Conservation (phyloP, 2,329 filamentous ascomycete genomes). For the Pseudogymnoascus sp. region DNA sequence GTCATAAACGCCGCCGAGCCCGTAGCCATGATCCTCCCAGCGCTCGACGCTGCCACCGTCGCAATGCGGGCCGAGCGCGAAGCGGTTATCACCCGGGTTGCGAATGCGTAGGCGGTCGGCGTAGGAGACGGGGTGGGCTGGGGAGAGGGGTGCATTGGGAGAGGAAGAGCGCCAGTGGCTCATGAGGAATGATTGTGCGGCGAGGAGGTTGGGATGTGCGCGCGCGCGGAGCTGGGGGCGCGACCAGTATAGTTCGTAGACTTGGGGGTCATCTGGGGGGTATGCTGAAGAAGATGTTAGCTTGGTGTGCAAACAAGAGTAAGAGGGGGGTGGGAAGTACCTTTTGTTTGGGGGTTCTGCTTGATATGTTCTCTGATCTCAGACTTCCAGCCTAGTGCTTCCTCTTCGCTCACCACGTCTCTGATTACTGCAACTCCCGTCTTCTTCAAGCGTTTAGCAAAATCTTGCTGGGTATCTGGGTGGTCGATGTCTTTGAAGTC, state of each 20-base stretch:
- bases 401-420: slow-evolving; percentile 54
- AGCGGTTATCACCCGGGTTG: slow-evolving; percentile 61
- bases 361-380: slow-evolving; percentile 58
- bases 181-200: slow-evolving; percentile 56
- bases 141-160: slow-evolving; percentile 37
- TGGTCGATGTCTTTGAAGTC: slow-evolving; percentile 38
- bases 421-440: slow-evolving; percentile 45
- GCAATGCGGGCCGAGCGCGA: slow-evolving; percentile 65
- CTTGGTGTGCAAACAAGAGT: background rate
- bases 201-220: slow-evolving; percentile 56
- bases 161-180: slow-evolving; percentile 46
- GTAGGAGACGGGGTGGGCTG: slow-evolving; percentile 54
- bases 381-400: slow-evolving; percentile 58
- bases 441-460: slow-evolving; percentile 18
- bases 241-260: slow-evolving; percentile 73
- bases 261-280: slow-evolving; percentile 57
- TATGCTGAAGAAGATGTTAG: slow-evolving; percentile 40
- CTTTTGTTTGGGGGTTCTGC: slow-evolving; percentile 52
- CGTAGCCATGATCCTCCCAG: slow-evolving; percentile 66
- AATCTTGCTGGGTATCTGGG: slow-evolving; percentile 11
- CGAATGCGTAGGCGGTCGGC: slow-evolving; percentile 60
- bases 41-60: slow-evolving; percentile 69
- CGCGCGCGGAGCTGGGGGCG: slow-evolving; percentile 59
- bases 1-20: slow-evolving; percentile 61
- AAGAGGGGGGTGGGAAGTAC: slow-evolving; percentile 11